These are phyloP conservation scores for Marasmius sp. DNA, from an alignment of 1,284 basidiomycete genomes.

Conservation along the genomic window DNA sequence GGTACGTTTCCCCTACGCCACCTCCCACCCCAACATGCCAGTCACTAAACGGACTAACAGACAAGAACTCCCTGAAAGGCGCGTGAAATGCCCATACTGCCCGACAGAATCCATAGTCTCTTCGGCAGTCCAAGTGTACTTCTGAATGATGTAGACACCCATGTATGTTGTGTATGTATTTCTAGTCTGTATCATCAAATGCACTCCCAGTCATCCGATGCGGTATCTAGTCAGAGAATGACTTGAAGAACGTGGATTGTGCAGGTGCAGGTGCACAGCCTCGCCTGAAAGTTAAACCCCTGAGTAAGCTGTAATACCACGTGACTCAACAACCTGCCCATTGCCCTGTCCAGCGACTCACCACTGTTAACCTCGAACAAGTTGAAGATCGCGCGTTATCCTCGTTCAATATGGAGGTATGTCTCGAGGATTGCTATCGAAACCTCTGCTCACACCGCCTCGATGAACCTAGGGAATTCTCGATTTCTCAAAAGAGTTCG, in stretches of 20 bases:
- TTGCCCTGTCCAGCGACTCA: background rate
- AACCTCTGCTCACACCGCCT: conserved; percentile 16
- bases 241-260: background rate
- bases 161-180: background rate
- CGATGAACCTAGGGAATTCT: conserved; percentile 64
- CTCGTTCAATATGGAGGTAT: conserved; percentile 41
- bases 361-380: background rate
- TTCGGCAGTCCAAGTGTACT: conserved; percentile 68
- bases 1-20: conserved; percentile 55
- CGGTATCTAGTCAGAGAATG: background rate
- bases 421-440: conserved; percentile 12
- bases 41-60: conserved; percentile 4
- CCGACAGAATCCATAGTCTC: conserved; percentile 69
- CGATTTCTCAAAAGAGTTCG: conserved; percentile 86
- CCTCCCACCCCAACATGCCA: conserved; percentile 8
- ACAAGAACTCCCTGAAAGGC: conserved; percentile 41
- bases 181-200: background rate
- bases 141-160: conserved; percentile 40
- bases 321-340: background rate
- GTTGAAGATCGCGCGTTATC: conserved; percentile 14
- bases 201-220: background rate
- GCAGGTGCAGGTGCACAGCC: background rate
- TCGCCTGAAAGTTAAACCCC: background rate
- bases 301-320: background rate
- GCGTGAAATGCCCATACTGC: conserved; percentile 89